phyloP scores from a whole-genome alignment of 2,329 filamentous ascomycete species.

The Ceratocystis lukuohia region DNA sequence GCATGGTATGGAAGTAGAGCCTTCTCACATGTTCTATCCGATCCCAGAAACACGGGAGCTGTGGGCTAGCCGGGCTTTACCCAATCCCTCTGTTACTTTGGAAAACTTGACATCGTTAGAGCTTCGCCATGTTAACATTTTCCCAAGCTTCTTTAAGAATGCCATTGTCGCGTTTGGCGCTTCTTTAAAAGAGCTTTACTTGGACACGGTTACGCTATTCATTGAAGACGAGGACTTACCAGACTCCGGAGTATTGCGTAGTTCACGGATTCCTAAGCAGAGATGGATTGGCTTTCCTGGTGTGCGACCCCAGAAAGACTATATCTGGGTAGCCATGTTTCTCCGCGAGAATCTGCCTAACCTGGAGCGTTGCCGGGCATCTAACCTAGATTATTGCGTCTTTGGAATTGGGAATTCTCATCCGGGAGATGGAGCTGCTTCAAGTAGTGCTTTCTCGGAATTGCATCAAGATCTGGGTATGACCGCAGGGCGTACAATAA shows the following conservation, averaged over 20 bases:
- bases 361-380: constrained; percentile 32
- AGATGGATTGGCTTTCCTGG: constrained; percentile 37
- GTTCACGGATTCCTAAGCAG: constrained; percentile 23
- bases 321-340: constrained; percentile 32
- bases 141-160: constrained; percentile 27
- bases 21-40: neutral
- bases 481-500: neutral
- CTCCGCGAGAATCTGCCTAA: constrained; percentile 28
- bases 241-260: neutral
- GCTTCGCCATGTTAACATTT: constrained; percentile 32
- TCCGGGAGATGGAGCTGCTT: neutral
- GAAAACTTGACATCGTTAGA: constrained; percentile 31
- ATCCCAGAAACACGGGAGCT: neutral
- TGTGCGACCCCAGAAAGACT: constrained; percentile 27
- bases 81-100: neutral
- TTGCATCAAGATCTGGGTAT: neutral
- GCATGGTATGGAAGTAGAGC: neutral
- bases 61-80: neutral
- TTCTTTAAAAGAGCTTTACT: neutral
- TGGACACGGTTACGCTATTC: neutral
- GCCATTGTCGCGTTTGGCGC: neutral
- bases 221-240: neutral
- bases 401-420: neutral
- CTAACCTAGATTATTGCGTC: constrained; percentile 33
- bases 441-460: neutral